Conservation (phyloP, 2,329 filamentous ascomycete species). For the Penicillium verrucosum region DNA sequence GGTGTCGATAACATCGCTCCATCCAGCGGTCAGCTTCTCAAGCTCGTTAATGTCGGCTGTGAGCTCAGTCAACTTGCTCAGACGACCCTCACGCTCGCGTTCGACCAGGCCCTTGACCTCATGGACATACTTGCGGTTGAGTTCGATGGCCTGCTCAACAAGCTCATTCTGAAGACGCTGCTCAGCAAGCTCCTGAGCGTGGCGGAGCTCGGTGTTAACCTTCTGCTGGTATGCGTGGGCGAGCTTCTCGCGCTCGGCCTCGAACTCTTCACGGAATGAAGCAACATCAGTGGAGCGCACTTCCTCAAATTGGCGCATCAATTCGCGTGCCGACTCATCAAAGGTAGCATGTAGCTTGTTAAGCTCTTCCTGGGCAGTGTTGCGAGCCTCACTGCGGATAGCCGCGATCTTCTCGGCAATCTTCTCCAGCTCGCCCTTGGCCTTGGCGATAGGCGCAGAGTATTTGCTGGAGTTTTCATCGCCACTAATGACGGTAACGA, state of each 20-base stretch:
- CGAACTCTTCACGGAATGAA: conserved; percentile 84
- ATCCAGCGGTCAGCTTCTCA: conserved; percentile 80
- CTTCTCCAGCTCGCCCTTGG: conserved; percentile 75
- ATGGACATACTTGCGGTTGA: conserved; percentile 79
- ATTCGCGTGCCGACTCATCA: conserved; percentile 78
- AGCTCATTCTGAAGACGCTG: conserved; percentile 80
- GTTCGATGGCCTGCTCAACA: conserved; percentile 80
- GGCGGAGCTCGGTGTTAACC: conserved; percentile 72
- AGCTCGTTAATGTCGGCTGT: conserved; percentile 75
- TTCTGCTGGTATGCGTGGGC: conserved; percentile 75
- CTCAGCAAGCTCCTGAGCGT: conserved; percentile 75
- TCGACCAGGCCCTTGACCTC: conserved; percentile 81
- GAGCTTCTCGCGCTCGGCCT: conserved; percentile 77
- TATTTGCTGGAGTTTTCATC: conserved; percentile 77
- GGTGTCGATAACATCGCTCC: conserved; percentile 84
- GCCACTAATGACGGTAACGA: conserved; percentile 89
- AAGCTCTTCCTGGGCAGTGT: conserved; percentile 72
- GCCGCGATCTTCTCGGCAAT: conserved; percentile 74
- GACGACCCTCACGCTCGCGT: conserved; percentile 77
- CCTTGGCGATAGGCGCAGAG: conserved; percentile 73
- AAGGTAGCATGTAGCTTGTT: conserved; percentile 71
- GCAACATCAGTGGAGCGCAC: conserved; percentile 78
- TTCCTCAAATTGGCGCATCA: conserved; percentile 82
- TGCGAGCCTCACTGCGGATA: conserved; percentile 67
- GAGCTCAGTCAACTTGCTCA: conserved; percentile 81